A percentile compares a stretch with the other conserved stretches of the same genome.
Evolutionary conservation across 345 rosid genomes (phyloP).

Genomic region (Lagerstroemia speciosa): DNA sequence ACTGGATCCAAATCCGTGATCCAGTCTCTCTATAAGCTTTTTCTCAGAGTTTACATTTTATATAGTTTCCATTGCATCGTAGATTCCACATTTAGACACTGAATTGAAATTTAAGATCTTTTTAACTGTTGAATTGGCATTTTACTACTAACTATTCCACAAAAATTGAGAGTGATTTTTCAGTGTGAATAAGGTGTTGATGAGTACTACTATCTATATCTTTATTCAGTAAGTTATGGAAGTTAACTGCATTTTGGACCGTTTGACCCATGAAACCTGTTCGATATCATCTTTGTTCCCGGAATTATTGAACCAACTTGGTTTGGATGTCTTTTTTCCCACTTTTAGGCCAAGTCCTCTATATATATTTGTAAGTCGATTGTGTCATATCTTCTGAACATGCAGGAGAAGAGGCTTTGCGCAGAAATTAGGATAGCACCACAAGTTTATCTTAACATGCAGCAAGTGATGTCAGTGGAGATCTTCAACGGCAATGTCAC

Average conservation of each 20-base stretch:
- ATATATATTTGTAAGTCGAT: neutral
- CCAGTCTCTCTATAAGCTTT: too few relatives aligned
- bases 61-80: too few relatives aligned
- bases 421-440: constrained; percentile 63
- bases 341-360: neutral
- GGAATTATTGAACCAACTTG: neutral
- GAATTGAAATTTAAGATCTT: too few relatives aligned
- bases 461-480: constrained; percentile 64
- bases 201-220: too few relatives aligned
- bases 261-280: neutral
- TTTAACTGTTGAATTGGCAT: too few relatives aligned
- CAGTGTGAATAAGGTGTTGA: too few relatives aligned
- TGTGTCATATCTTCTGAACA: neutral
- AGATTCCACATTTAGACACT: too few relatives aligned
- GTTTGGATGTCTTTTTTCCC: neutral
- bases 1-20: too few relatives aligned
- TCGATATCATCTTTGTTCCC: neutral
- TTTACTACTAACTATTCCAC: too few relatives aligned
- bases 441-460: constrained; percentile 76
- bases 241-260: neutral
- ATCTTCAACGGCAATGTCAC: constrained; percentile 65
- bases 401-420: constrained; percentile 89
- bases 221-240: too few relatives aligned
- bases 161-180: too few relatives aligned
- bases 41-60: too few relatives aligned